A percentile compares a stretch with the other conserved stretches of the same genome.
Evolutionary conservation across 2,329 filamentous ascomycete genomes (phyloP).

Genomic region (Colletotrichum sp.): DNA sequence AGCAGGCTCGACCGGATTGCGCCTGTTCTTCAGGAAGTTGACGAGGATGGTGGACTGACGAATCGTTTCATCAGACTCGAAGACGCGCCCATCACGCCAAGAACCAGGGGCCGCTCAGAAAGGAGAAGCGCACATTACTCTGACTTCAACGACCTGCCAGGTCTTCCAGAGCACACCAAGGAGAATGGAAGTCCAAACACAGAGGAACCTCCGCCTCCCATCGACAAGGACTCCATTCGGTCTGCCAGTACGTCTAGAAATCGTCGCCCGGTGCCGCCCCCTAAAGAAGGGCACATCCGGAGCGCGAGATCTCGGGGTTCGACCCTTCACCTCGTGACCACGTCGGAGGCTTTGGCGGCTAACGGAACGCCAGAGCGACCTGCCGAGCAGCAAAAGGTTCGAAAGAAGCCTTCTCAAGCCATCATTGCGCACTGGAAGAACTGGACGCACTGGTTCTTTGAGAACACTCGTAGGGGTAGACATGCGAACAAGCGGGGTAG

Average conservation of each 20-base stretch:
- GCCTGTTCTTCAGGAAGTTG: conserved; percentile 77
- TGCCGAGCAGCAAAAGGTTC: conserved; percentile 49
- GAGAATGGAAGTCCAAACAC: conserved; percentile 49
- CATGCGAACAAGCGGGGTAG: conserved; percentile 56
- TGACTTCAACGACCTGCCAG: conserved; percentile 77
- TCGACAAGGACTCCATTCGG: conserved; percentile 80
- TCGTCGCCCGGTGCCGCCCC: conserved; percentile 78
- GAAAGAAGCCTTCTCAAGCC: conserved; percentile 63
- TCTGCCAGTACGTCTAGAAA: conserved; percentile 80
- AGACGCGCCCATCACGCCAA: conserved; percentile 56
- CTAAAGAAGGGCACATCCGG: conserved; percentile 77
- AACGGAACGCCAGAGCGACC: conserved; percentile 32
- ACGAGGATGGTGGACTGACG: conserved; percentile 71
- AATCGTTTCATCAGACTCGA: conserved; percentile 47
- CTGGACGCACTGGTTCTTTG: conserved; percentile 68
- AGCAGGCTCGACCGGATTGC: conserved; percentile 84
- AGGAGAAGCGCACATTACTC: conserved; percentile 72
- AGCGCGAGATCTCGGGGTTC: conserved; percentile 80
- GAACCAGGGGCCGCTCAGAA: conserved; percentile 77
- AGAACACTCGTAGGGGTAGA: conserved; percentile 59
- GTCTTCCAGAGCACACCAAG: conserved; percentile 68
- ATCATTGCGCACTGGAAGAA: conserved; percentile 68
- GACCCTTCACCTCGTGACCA: conserved; percentile 84
- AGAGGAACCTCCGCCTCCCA: conserved; percentile 68
- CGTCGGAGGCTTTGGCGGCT: conserved; percentile 54